Evolutionary conservation across 2,329 filamentous ascomycete genomes (phyloP).

Genomic region (Colletotrichum filicis): DNA sequence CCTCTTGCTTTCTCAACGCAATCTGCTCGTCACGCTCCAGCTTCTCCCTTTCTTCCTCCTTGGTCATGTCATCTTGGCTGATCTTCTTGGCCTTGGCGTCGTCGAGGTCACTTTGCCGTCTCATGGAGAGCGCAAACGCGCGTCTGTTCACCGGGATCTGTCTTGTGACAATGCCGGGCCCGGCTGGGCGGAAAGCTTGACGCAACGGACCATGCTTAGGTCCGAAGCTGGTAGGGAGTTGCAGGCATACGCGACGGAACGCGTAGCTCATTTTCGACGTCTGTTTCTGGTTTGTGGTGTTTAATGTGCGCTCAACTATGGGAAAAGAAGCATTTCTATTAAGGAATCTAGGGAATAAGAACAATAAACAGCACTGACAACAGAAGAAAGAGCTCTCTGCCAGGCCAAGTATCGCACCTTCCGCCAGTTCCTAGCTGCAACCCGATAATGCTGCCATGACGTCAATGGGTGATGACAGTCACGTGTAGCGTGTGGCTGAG

Average conservation of each 20-base stretch:
- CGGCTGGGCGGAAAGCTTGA: conserved; percentile 34
- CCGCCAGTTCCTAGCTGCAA: not conserved
- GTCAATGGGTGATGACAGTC: conserved; percentile 6
- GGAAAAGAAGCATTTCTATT: not conserved
- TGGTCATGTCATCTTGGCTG: conserved; percentile 34
- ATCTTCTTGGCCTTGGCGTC: conserved; percentile 43
- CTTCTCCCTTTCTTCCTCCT: conserved; percentile 42
- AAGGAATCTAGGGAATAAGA: not conserved
- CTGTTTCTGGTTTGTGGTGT: not conserved
- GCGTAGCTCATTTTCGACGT: conserved; percentile 36
- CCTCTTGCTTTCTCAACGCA: conserved; percentile 66
- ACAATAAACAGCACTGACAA: not conserved
- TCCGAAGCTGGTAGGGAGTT: conserved; percentile 28
- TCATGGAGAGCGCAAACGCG: conserved; percentile 9
- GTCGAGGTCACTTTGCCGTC: not conserved
- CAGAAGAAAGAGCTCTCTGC: not conserved
- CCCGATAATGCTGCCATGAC: not conserved
- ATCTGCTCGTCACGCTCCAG: conserved; percentile 50
- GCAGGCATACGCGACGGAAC: conserved; percentile 36
- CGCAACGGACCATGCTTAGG: conserved; percentile 23
- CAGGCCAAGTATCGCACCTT: not conserved
- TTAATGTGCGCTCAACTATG: not conserved
- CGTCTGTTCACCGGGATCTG: not conserved
- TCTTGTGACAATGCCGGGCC: conserved; percentile 22
- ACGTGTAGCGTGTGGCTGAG: conserved; percentile 16